Evolutionary conservation across 345 rosid genomes (phyloP), one percentile per base, ranked within the genome.

Genomic region (Erucastrum elatum): DNA sequence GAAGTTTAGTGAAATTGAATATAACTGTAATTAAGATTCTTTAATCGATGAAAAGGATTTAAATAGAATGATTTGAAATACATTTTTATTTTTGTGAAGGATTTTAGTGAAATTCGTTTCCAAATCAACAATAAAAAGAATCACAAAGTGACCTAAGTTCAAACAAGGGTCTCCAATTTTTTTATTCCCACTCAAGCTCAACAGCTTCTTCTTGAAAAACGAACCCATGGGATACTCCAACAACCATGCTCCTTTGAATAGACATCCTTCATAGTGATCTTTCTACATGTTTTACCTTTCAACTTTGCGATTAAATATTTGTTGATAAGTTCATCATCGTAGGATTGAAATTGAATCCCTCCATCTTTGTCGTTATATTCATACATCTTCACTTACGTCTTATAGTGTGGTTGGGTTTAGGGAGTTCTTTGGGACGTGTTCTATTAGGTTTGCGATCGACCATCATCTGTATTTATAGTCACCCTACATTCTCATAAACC

Each of bases 221-320:
- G 9, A 17, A n/a, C 11, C 8, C 33, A 2, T 6, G 11, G 30
- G 21, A 21, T 74, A 63, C 6, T 49, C 34, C 25, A 74, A 5
- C 51, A 64, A 64, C 70, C 70, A 74, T 49, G 70, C 17, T 74
- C 63, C 26, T 12, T 64, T 4, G 49, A 68, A 12, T 73, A 63
- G 31, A 73, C 62, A 5, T 73, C 12, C 25, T 46, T 63, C 11
- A 0, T 5, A 15, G 51, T 63, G 8, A 46, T 46, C 13, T 30
- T 30, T 15, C 6, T 25, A 31, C 4, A 1, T 0, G 2, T 0
- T 3, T 6, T 7, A 21, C 46, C 69, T 16, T 9, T 1, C 5
- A 46, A 3, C 62, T 30, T 73, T 7, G 6, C 49, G 12, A 3
- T 11, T 10, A 63, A 68, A 46, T 46, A 73, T 0, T 2, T 0